These are phyloP conservation scores for Cercospora canescens DNA, from an alignment of 2,329 filamentous ascomycete species.

Conservation along the genomic window DNA sequence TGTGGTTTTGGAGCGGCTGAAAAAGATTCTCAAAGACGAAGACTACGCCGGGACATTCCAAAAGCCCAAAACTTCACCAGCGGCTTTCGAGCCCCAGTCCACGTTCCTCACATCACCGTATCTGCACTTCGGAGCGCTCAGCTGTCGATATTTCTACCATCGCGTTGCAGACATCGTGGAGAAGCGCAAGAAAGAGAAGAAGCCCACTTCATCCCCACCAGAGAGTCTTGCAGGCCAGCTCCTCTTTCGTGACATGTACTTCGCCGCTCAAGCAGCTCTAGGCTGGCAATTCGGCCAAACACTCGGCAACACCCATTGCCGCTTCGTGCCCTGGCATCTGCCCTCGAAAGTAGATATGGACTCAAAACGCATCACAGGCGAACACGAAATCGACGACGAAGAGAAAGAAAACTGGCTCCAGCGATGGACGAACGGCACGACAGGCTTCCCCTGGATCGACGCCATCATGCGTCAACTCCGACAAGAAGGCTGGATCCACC, in stretches of 20 bases:
- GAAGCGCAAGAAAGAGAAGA: slow-evolving; percentile 57
- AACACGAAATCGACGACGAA: slow-evolving; percentile 63
- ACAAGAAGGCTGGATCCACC: slow-evolving; percentile 76
- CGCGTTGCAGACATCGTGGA: slow-evolving; percentile 63
- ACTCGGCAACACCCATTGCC: slow-evolving; percentile 62
- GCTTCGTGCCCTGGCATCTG: slow-evolving; percentile 80
- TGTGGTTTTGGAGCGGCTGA: slow-evolving; percentile 59
- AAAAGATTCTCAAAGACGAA: slow-evolving; percentile 60
- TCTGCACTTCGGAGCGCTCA: slow-evolving; percentile 72
- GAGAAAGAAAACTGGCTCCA: slow-evolving; percentile 66
- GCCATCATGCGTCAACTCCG: slow-evolving; percentile 75
- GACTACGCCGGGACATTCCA: slow-evolving; percentile 72
- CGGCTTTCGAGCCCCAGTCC: slow-evolving; percentile 69
- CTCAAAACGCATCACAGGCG: slow-evolving; percentile 53
- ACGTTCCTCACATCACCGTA: slow-evolving; percentile 74
- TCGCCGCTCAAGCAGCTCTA: slow-evolving; percentile 70
- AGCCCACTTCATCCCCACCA: slow-evolving; percentile 55
- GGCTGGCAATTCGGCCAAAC: slow-evolving; percentile 66
- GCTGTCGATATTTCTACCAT: slow-evolving; percentile 73
- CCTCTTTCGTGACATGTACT: slow-evolving; percentile 82
- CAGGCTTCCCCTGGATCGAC: slow-evolving; percentile 80
- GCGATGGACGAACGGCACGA: slow-evolving; percentile 68
- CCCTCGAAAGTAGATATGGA: slow-evolving; percentile 59
- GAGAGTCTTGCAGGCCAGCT: slow-evolving; percentile 72
- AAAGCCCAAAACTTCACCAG: slow-evolving; percentile 74